Percentiles rank a stretch among this genome's conserved stretches.
These are phyloP conservation scores for Peronospora farinosa DNA, from an alignment of 352 stramenopile genomes.

Conservation along the genomic window DNA sequence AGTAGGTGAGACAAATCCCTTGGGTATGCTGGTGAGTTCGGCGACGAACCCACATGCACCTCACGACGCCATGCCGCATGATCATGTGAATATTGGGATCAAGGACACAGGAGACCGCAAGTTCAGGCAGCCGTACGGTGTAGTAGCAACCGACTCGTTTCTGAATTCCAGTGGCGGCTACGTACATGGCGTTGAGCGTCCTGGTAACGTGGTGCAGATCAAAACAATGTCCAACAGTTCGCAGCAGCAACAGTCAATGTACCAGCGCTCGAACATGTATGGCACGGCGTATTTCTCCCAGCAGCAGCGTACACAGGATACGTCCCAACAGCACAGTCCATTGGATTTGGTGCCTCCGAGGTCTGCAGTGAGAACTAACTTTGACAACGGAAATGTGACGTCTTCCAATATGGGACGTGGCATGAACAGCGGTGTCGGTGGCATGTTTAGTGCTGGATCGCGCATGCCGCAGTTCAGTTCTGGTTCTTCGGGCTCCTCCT, in stretches of 20 bases:
- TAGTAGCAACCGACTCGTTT: conserved; percentile 30
- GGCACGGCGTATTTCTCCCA: conserved; percentile 24
- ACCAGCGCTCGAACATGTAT: conserved; percentile 31
- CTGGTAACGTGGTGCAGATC: conserved; percentile 38
- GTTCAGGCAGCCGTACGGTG: conserved; percentile 28
- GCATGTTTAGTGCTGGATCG: conserved; percentile 25
- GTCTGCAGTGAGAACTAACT: conserved; percentile 18
- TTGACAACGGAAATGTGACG: conserved; percentile 21
- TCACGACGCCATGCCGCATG: conserved; percentile 34
- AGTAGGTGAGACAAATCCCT: conserved; percentile 30
- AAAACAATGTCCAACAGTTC: conserved; percentile 29
- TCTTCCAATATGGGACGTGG: conserved; percentile 21
- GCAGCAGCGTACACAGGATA: conserved; percentile 25
- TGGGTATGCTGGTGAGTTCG: conserved; percentile 54
- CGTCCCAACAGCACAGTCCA: conserved; percentile 21
- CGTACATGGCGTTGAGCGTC: conserved; percentile 28
- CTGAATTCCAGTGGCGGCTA: conserved; percentile 26
- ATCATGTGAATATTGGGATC: conserved; percentile 32
- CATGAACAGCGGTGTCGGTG: conserved; percentile 21
- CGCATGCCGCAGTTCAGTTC: conserved; percentile 33
- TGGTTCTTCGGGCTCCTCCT: conserved; percentile 11
- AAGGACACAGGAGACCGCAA: conserved; percentile 40
- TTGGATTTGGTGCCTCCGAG: conserved; percentile 26
- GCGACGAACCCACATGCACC: conserved; percentile 37
- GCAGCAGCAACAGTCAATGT: conserved; percentile 39